Evolutionary conservation across 192 early-diverging fungal species (phyloP).

Genomic region (Phlyctochytrium bullatum): DNA sequence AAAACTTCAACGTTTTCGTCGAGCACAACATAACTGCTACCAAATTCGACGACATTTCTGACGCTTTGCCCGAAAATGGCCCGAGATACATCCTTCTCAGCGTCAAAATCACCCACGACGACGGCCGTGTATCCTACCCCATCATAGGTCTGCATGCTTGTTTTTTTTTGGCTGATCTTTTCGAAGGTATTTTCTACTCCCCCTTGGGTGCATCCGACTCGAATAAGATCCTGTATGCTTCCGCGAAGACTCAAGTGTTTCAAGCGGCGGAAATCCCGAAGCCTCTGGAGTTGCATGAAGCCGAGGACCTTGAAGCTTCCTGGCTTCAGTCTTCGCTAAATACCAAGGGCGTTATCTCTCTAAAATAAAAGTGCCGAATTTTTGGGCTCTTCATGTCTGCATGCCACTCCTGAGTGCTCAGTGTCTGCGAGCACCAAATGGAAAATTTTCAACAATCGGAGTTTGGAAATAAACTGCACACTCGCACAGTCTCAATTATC

Average conservation of each 20-base stretch:
- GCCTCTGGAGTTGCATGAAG: constrained; percentile 13
- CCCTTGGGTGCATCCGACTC: background rate
- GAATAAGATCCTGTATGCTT: background rate
- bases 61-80: background rate
- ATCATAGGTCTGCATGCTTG: no score
- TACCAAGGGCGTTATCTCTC: no score
- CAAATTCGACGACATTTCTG: background rate
- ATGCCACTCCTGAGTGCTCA: no score
- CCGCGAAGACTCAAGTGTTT: background rate
- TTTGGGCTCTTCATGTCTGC: no score
- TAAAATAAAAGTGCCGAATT: no score
- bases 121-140: background rate
- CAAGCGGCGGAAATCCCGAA: background rate
- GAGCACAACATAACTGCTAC: background rate
- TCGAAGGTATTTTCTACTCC: background rate
- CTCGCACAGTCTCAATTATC: no score
- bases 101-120: background rate
- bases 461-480: no score
- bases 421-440: no score
- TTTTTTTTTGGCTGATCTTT: no score
- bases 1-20: background rate
- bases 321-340: no score
- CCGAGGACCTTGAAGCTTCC: background rate
- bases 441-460: no score
- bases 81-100: background rate